Evolutionary conservation across 805 yeast species (phyloP), one percentile per base, ranked within the genome.

Genomic region (Yarrowia deformans): DNA sequence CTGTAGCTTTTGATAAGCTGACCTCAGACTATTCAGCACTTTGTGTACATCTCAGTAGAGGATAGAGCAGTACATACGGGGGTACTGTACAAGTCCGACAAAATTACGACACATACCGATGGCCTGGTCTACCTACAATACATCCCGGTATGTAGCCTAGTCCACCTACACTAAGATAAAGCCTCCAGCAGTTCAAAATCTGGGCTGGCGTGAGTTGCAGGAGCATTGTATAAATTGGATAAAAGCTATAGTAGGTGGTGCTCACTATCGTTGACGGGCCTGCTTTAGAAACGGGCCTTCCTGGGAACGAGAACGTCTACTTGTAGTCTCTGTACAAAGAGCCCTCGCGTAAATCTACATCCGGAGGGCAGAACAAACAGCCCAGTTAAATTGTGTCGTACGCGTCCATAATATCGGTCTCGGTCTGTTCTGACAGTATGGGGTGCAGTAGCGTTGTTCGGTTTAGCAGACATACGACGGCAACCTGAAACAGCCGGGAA

Each of bases 131-230:
- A n/a, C 10, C 37, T 34, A 34, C 37, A 3, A 34, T 2, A 23
- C 29, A 4, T 23, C 2, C 29, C 4, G 29, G 29, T 23, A 23
- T 23, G 37, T 34, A 34, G 37, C 37, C 8, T 23, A 23, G 29
- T 23, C 29, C 4, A 23, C 29, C 40, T 12, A 10, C 13, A 39
- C 40, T n/a, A n/a, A n/a, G n/a, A n/a, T n/a, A n/a, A 9, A 13
- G 1, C 16, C 18, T 40, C 16, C 16, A 40, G 18, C 14, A 5
- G 18, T 7, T 40, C 18, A 13, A 5, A 14, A 43, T 16, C 46
- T n/a, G 46, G 46, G 23, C 46, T 43, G 46, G 46, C 16, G 18
- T n/a, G 46, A n/a, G 46, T 43, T 43, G 10, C 46, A 43, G 23
- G 4, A 43, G 45, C 16, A 43, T n/a, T 43, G 18, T 14, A 16